Base-by-base conservation (phyloP, 2,329 filamentous ascomycete species). In the Macrophomina tecta region DNA sequence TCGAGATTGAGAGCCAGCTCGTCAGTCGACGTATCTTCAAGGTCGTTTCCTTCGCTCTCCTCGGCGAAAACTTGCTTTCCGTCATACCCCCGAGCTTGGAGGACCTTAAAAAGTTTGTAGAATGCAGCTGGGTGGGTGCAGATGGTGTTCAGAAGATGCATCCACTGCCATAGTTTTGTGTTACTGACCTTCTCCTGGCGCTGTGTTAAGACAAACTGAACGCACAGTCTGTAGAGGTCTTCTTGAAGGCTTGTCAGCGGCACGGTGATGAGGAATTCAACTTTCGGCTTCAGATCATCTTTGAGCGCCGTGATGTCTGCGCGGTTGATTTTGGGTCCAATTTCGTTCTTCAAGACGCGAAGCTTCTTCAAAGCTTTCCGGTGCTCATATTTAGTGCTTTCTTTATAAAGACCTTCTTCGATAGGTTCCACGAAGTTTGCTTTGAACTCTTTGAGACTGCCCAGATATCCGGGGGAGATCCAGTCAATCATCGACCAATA, bases 401-500 rank as follows among this genome's bases (percentile, higher is more conserved):
- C 90, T 1, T 78, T 74, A 67, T 86, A 90, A 1, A 94, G 83
- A 0, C 94, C 94, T 11, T 85, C 80, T 64, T 89, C 83, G 69
- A 97, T 97, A 0, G 92, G 91, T 3, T 83, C 84, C 5, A 88
- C 85, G 74, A 90, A 97, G n/a, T 89, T 85, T 0, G 82, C 75
- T 23, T 83, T 85, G 76, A 97, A 97, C 72, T 94, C 90, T 0
- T 78, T 72, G 9, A 84, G 78, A 3, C 86, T 83, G 0, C 92
- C 93, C 2, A 97, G 83, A 74, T 92, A 97, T 30, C 87, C 87
- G 0, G 91, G 91, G 1, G 92, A 89, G 61, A 95, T 88, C 92
- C 93, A 97, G 69, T 94, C 86, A 67, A 97, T 90, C 87, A 97
- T 92, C n/a, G 89, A 82, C 73, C 90, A 93, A 73, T 97, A 97